Base-by-base conservation (phyloP, 768 basidiomycete genomes). In the Trametes coccinea region DNA sequence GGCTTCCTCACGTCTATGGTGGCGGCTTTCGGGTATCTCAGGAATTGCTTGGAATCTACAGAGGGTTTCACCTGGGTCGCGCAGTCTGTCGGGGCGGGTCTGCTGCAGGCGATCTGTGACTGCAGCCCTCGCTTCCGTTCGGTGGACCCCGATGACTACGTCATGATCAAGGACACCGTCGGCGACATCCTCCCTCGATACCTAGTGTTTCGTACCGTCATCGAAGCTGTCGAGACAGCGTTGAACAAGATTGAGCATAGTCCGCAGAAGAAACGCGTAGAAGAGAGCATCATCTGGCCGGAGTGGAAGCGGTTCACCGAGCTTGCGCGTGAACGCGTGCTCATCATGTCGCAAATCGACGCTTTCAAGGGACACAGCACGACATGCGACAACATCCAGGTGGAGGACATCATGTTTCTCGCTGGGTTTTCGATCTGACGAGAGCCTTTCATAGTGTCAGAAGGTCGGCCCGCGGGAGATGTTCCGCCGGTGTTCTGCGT, bases 21-120 rank as follows among this genome's bases (percentile, higher is more conserved):
- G 9, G 63, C 72, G 11, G 64, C 66, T 0, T 71, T 78, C 41
- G 73, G 71, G 3, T 76, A 72, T 60, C 66, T 77, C 9, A 54
- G 62, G 11, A 78, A 78, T 66, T 75, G 72, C 52, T 66, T 77
- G 33, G 71, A 76, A 55, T 73, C 75, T 0, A 75, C 74, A 5
- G 75, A 76, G 50, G 76, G 77, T 16, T 75, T 76, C 60, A 74
- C 73, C 2, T 78, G 76, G 75, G 72, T 77, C 5, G 64, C 57
- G 0, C 71, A 75, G 63, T 64, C 73, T 14, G 52, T 78, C 27
- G 63, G 71, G 7, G 70, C 75, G 7, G 77, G 76, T 16, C 62
- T 77, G 8, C 57, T 77, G 11, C 54, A 58, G n/a, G 73, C 76
- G 0, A 71, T 72, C 45, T 66, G 69, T 13, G 71, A 71, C 37